Percentiles rank a stretch among this genome's conserved stretches.
phyloP scores from a whole-genome alignment of 345 rosid genomes.

The Chamaenerion angustifolium region DNA sequence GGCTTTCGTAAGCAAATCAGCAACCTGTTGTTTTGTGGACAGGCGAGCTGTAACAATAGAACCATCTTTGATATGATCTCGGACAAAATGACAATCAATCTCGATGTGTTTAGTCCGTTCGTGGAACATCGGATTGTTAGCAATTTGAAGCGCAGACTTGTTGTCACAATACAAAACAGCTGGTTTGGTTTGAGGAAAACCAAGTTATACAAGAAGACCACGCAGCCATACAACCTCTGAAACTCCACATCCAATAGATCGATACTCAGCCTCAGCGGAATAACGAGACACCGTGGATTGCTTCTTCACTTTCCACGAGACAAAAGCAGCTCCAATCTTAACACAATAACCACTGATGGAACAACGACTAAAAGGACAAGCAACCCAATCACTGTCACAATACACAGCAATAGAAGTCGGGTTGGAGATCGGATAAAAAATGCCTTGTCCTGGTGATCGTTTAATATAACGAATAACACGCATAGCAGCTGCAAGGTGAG shows the following conservation, averaged over 20 bases:
- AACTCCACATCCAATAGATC: neutral
- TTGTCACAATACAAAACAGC: neutral
- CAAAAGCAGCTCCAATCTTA: neutral
- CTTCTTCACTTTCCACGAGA: neutral
- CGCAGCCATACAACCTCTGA: neutral
- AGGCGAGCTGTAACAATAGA: neutral
- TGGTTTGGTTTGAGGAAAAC: neutral
- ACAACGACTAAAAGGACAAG: neutral
- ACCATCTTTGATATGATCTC: neutral
- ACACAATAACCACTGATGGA: neutral
- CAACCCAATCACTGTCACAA: neutral
- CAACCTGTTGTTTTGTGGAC: fast-evolving
- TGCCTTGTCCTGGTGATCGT: neutral
- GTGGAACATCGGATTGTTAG: neutral
- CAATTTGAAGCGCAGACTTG: neutral
- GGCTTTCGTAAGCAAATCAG: neutral
- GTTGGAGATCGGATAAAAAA: neutral
- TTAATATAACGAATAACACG: neutral
- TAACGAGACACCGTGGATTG: neutral
- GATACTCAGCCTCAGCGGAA: conserved; percentile 1
- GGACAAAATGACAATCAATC: conserved; percentile 4
- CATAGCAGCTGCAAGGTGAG: neutral
- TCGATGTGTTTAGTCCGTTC: conserved; percentile 1
- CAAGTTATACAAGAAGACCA: neutral
- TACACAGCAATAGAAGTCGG: neutral